Conservation (phyloP, 345 rosid genomes). For the Cardamine occulta region DNA sequence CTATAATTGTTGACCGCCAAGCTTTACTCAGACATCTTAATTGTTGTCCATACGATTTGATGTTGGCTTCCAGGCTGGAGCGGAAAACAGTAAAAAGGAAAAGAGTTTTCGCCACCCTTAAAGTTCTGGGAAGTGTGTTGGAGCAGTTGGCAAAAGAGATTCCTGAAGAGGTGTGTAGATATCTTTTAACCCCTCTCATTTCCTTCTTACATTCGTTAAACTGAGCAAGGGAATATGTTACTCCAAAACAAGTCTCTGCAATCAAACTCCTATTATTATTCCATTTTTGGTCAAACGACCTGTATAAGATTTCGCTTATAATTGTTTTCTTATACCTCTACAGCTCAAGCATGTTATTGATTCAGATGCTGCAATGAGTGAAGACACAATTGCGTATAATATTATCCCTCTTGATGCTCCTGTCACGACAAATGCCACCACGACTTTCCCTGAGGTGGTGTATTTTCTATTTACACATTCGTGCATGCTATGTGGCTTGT, state of each 20-base stretch:
- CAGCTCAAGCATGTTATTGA: constrained; percentile 88
- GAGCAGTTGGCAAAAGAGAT: constrained; percentile 77
- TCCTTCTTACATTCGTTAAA: constrained; percentile 15
- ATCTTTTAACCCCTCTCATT: constrained; percentile 18
- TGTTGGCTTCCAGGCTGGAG: constrained; percentile 71
- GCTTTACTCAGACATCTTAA: constrained; percentile 23
- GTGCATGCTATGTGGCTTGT: constrained; percentile 25
- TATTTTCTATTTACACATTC: constrained; percentile 29
- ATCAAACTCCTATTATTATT: background rate
- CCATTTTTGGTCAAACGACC: background rate
- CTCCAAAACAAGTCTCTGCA: constrained; percentile 1
- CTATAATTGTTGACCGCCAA: constrained; percentile 7
- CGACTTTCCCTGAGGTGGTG: constrained; percentile 75
- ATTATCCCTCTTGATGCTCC: constrained; percentile 86
- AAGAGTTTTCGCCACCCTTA: constrained; percentile 79
- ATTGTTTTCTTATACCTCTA: constrained; percentile 35
- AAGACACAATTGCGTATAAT: constrained; percentile 88
- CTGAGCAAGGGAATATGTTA: background rate
- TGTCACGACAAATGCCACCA: constrained; percentile 69
- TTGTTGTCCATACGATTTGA: constrained; percentile 16
- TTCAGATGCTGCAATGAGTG: constrained; percentile 92
- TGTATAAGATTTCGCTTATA: constrained; percentile 19
- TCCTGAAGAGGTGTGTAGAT: constrained; percentile 77
- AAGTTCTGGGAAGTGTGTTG: constrained; percentile 83
- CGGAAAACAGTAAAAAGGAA: constrained; percentile 82